phyloP scores from a whole-genome alignment of 140 eudicot genomes.

The Ambrosia hybrid region DNA sequence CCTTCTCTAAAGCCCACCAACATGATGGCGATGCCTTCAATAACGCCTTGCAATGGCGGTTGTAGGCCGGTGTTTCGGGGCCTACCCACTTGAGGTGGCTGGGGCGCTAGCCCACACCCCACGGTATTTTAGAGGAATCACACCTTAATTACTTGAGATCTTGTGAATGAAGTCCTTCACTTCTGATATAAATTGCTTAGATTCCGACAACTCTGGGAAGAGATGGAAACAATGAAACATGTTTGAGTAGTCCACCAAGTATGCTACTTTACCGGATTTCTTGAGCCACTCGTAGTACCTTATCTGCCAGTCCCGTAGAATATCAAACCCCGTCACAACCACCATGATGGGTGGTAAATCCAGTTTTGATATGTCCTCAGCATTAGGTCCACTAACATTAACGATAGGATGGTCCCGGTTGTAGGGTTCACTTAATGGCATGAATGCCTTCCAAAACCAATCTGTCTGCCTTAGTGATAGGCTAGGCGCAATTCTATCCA shows the following conservation, averaged over 20 bases:
- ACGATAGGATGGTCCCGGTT: constrained; percentile 28
- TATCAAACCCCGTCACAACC: constrained; percentile 17
- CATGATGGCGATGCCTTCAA: too few species aligned
- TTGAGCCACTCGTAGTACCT: constrained; percentile 31
- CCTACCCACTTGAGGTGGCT: too few species aligned
- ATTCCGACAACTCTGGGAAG: constrained; percentile 28
- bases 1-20: too few species aligned
- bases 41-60: too few species aligned
- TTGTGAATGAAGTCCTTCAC: constrained; percentile 27
- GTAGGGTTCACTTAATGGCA: constrained; percentile 22
- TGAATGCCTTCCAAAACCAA: constrained; percentile 23
- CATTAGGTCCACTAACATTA: constrained; percentile 29
- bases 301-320: constrained; percentile 23
- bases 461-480: constrained; percentile 12
- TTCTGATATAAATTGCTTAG: constrained; percentile 13
- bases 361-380: constrained; percentile 13
- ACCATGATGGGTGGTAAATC: constrained; percentile 29
- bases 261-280: constrained; percentile 19
- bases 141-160: neutral
- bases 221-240: constrained; percentile 22
- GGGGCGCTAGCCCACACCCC: too few species aligned
- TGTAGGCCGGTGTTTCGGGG: too few species aligned
- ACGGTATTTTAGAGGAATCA: too few species aligned
- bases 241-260: constrained; percentile 32
- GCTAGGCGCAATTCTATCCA: constrained; percentile 4